Evolutionary conservation across 2,329 filamentous ascomycete species (phyloP).

Genomic region (Nigrospora oryzae): DNA sequence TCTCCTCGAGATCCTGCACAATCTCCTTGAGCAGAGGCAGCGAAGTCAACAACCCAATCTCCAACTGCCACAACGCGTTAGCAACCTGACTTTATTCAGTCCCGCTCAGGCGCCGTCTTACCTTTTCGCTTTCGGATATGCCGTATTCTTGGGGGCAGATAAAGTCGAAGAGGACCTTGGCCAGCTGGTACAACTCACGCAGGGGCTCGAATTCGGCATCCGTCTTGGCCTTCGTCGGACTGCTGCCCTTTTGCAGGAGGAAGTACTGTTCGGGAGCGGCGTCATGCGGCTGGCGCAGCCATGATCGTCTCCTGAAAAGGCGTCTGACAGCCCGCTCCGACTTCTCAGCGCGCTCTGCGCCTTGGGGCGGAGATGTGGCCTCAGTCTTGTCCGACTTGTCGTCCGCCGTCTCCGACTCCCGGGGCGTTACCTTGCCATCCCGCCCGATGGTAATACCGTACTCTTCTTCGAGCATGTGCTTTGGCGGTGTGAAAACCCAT

Average conservation of each 20-base stretch:
- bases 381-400: conserved; percentile 32
- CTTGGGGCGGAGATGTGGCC: conserved; percentile 15
- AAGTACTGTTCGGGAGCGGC: conserved; percentile 71
- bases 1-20: conserved; percentile 91
- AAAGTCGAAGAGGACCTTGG: conserved; percentile 95
- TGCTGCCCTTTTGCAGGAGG: conserved; percentile 75
- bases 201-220: conserved; percentile 82
- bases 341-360: conserved; percentile 16
- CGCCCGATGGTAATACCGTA: conserved; percentile 34
- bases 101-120: conserved; percentile 8
- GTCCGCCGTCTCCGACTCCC: conserved; percentile 17
- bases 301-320: conserved; percentile 53
- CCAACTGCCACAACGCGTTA: conserved; percentile 42
- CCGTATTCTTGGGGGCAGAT: conserved; percentile 98
- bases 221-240: conserved; percentile 66
- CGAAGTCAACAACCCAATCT: conserved; percentile 91
- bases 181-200: conserved; percentile 84
- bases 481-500: conserved; percentile 90
- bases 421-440: conserved; percentile 27
- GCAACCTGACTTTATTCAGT: neutral
- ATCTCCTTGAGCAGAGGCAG: conserved; percentile 93
- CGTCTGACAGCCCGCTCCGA: conserved; percentile 30
- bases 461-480: conserved; percentile 68
- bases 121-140: conserved; percentile 87
- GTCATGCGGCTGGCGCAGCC: conserved; percentile 44